Evolutionary conservation across 495 filamentous ascomycete species (phyloP).

Genomic region (Penicillium arizonense): DNA sequence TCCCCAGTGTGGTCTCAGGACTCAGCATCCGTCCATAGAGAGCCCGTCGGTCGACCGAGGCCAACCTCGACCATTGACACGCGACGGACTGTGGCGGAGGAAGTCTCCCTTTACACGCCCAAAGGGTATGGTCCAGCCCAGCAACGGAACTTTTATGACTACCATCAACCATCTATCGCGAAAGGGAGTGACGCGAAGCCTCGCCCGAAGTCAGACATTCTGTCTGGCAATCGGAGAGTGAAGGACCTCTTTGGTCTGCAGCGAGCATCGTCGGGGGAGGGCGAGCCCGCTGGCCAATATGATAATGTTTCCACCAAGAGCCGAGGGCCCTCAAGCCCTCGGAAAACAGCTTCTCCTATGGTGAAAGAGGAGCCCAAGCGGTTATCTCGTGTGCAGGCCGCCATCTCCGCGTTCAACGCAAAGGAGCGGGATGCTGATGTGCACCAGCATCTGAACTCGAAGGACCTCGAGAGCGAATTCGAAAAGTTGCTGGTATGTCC

Average conservation of each 20-base stretch:
- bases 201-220: slow-evolving; percentile 55
- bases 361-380: slow-evolving; percentile 32
- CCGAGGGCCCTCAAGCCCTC: slow-evolving; percentile 14
- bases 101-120: slow-evolving; percentile 62
- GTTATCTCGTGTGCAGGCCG: slow-evolving; percentile 61
- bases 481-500: slow-evolving; percentile 47
- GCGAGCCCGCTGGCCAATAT: slow-evolving; percentile 1
- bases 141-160: slow-evolving; percentile 63
- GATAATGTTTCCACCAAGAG: slow-evolving; percentile 21
- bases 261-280: slow-evolving; percentile 25
- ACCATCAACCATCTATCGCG: slow-evolving; percentile 54
- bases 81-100: slow-evolving; percentile 47
- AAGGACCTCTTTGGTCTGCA: slow-evolving; percentile 34
- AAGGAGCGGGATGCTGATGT: slow-evolving; percentile 45
- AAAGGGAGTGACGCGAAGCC: slow-evolving; percentile 34
- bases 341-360: slow-evolving; percentile 19
- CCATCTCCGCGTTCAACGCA: slow-evolving; percentile 60
- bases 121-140: slow-evolving; percentile 61
- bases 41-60: slow-evolving; percentile 21
- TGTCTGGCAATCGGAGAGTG: slow-evolving; percentile 37
- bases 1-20: slow-evolving; percentile 82
- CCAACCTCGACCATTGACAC: slow-evolving; percentile 35
- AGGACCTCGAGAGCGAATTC: slow-evolving; percentile 49
- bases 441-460: slow-evolving; percentile 40
- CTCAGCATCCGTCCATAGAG: slow-evolving; percentile 45